Percentiles rank a stretch among this genome's conserved stretches.
Evolutionary conservation across 805 yeast species (phyloP).

Genomic region (Naumovozyma castellii): DNA sequence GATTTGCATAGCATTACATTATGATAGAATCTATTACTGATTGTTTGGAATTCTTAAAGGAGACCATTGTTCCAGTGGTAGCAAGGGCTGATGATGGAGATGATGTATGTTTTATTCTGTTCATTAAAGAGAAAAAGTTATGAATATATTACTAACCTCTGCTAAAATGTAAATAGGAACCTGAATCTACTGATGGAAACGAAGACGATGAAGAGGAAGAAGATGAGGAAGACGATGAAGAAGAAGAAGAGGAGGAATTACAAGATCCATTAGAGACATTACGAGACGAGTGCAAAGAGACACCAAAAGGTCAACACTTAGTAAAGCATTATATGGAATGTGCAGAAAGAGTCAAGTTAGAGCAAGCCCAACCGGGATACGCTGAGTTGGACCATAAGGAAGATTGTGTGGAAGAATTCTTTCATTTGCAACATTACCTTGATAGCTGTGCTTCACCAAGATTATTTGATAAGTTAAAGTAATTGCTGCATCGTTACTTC

Average conservation of each 20-base stretch:
- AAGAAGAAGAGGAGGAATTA: conserved; percentile 58
- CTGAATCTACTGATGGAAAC: conserved; percentile 10
- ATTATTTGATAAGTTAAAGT: conserved; percentile 78
- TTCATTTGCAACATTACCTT: conserved; percentile 90
- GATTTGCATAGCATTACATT: conserved; percentile 1
- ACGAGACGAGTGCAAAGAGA: conserved; percentile 59
- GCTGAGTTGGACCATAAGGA: conserved; percentile 77
- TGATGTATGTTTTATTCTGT: conserved; percentile 5
- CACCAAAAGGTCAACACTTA: conserved; percentile 58
- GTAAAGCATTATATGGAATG: conserved; percentile 91
- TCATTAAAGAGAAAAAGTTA: neutral
- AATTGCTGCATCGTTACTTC: too few relatives aligned
- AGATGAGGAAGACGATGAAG: conserved; percentile 55
- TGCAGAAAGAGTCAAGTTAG: conserved; percentile 87
- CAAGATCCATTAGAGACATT: conserved; percentile 58
- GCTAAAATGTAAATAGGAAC: neutral
- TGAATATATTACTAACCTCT: conserved; percentile 2
- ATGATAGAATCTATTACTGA: conserved; percentile 34
- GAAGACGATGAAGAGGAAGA: conserved; percentile 28
- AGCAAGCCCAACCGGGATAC: conserved; percentile 75
- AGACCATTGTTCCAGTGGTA: conserved; percentile 64
- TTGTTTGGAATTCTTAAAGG: conserved; percentile 57
- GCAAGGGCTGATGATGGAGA: conserved; percentile 63
- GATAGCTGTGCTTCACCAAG: conserved; percentile 89
- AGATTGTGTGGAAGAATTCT: conserved; percentile 96